Conservation (phyloP, 805 yeast genomes). For the Suhomyces prunicola region DNA sequence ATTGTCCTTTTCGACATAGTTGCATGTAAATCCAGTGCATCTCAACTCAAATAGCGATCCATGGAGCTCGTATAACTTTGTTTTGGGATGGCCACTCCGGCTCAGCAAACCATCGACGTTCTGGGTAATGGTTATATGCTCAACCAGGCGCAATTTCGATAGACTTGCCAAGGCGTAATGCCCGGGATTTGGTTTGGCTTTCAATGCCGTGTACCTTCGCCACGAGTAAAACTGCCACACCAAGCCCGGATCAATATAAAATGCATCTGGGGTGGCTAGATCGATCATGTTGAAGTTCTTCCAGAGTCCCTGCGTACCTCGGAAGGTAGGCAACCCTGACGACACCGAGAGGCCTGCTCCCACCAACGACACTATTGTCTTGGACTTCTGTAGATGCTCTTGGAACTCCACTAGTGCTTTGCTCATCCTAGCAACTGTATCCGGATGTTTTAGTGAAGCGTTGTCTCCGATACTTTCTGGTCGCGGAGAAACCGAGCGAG, state of each 20-base stretch:
- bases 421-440: conserved; percentile 13
- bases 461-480: neutral
- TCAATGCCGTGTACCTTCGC: conserved; percentile 61
- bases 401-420: conserved; percentile 45
- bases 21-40: conserved; percentile 77
- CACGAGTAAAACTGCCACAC: conserved; percentile 89
- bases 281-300: conserved; percentile 73
- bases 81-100: conserved; percentile 59
- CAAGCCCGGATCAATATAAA: conserved; percentile 73
- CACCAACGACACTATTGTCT: conserved; percentile 57
- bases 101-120: conserved; percentile 75
- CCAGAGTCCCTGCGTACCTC: conserved; percentile 78
- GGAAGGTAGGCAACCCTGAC: conserved; percentile 72
- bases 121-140: conserved; percentile 71
- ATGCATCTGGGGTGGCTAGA: conserved; percentile 90
- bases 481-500: neutral
- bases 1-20: conserved; percentile 52
- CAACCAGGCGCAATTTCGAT: conserved; percentile 33
- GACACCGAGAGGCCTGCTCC: conserved; percentile 84
- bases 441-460: neutral
- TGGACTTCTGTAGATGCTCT: conserved; percentile 38
- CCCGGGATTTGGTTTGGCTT: conserved; percentile 69
- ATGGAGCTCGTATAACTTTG: conserved; percentile 64
- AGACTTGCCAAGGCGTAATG: conserved; percentile 68
- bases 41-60: conserved; percentile 71